Evolutionary conservation across 805 yeast species (phyloP).

Genomic region (Yarrowia deformans): DNA sequence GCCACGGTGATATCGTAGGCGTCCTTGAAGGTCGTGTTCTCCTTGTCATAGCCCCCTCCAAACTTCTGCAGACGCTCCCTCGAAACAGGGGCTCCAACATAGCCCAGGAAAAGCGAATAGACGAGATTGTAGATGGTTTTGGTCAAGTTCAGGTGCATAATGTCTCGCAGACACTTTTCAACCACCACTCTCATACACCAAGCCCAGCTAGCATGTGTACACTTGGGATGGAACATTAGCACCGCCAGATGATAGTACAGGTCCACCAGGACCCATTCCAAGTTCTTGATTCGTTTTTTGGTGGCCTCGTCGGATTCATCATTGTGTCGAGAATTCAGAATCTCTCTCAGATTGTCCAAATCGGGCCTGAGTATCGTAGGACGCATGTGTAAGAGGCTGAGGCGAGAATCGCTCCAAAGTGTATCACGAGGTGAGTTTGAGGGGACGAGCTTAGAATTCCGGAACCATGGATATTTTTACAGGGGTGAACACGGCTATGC

Average conservation of each 20-base stretch:
- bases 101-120: background rate
- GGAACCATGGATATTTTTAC: too few relatives aligned
- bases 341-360: background rate
- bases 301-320: too few relatives aligned
- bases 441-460: too few relatives aligned
- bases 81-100: background rate
- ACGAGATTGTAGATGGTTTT: background rate
- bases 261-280: background rate
- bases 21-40: background rate
- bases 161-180: background rate
- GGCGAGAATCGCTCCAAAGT: too few relatives aligned
- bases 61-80: background rate
- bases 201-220: background rate
- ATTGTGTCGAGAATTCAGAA: background rate
- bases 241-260: background rate
- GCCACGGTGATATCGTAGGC: background rate
- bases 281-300: too few relatives aligned
- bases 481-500: too few relatives aligned
- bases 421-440: too few relatives aligned
- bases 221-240: background rate
- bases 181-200: slow-evolving; percentile 5
- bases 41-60: too few relatives aligned
- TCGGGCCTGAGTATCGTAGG: background rate
- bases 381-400: too few relatives aligned
- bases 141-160: background rate